Evolutionary conservation across 2,329 filamentous ascomycete genomes (phyloP), one percentile per base, ranked within the genome.

Genomic region (Cercospora sp.): DNA sequence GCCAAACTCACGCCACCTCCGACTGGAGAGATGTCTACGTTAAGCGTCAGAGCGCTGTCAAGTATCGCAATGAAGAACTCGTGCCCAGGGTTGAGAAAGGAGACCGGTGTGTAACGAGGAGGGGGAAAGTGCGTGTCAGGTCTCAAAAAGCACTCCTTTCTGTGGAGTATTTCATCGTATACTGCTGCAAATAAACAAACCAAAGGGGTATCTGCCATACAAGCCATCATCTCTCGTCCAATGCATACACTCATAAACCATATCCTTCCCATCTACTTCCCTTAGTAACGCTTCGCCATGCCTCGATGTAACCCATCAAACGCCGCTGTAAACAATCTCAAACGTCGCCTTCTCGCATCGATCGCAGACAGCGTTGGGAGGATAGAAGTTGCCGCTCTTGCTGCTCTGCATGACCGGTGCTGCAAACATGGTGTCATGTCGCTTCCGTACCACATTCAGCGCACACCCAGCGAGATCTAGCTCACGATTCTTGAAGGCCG

Each of bases 271-370:
- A 16, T 30, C n/a, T 49, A 10, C 24, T n/a, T 32, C 5, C 24
- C 34, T 12, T 30, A 5, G 5, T 45, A 49, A 62, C 34, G 64
- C 26, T 51, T 59, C 3, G 18, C 32, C 61, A 58, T 62, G 21
- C 55, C 10, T 18, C 7, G 51, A 40, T 37, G 2, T 16, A 28
- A 21, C 9, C n/a, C 18, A 30, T 66, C 30, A 68, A 13, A 65
- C 49, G n/a, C 70, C 69, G 13, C 68, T 68, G 60, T 69, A 72
- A 37, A 72, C 61, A n/a, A 65, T 68, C 66, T 69, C 63, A 13
- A 69, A 68, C 10, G 65, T 69, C 3, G 37, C 24, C 63, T 69
- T 69, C 30, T 60, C 40, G 43, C 70, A 72, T 43, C 24, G 63
- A 24, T 30, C 58, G 63, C 70, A 72, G 13, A 51, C 60, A 16